Conservation (phyloP, 257 asterid genomes). For the Solanum boliviense region DNA sequence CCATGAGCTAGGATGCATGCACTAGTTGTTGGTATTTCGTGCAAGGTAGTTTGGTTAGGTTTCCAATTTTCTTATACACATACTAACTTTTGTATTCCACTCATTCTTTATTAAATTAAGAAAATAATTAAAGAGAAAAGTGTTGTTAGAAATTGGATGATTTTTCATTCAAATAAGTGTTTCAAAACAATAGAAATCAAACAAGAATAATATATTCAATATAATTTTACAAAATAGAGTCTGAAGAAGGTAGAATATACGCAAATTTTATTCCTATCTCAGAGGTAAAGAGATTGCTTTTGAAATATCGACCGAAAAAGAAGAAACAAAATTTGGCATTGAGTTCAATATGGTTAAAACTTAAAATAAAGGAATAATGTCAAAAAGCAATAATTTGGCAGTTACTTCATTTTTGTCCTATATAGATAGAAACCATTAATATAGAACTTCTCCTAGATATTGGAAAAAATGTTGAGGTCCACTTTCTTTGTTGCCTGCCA, state of each 20-base stretch:
- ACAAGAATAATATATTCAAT: neutral
- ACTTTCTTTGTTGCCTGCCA: neutral
- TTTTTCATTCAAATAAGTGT: neutral
- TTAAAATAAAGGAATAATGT: neutral
- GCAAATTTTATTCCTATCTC: too few species aligned
- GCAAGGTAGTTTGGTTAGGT: neutral
- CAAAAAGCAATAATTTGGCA: neutral
- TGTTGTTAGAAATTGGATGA: neutral
- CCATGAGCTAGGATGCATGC: neutral
- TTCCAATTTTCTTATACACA: neutral
- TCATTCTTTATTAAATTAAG: neutral
- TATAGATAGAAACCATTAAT: neutral
- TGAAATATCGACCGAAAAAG: too few species aligned
- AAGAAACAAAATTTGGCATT: neutral
- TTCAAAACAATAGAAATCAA: neutral
- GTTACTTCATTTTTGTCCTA: neutral
- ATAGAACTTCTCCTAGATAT: neutral
- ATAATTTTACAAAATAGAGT: neutral
- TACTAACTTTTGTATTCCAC: neutral
- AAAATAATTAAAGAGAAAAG: neutral
- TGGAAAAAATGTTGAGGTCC: neutral
- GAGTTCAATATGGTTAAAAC: neutral
- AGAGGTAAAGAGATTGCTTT: fast-evolving
- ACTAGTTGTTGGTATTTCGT: neutral
- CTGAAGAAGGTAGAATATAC: fast-evolving